Base-by-base conservation (phyloP, 2,329 filamentous ascomycete species). In the Aspergillus amoenus region DNA sequence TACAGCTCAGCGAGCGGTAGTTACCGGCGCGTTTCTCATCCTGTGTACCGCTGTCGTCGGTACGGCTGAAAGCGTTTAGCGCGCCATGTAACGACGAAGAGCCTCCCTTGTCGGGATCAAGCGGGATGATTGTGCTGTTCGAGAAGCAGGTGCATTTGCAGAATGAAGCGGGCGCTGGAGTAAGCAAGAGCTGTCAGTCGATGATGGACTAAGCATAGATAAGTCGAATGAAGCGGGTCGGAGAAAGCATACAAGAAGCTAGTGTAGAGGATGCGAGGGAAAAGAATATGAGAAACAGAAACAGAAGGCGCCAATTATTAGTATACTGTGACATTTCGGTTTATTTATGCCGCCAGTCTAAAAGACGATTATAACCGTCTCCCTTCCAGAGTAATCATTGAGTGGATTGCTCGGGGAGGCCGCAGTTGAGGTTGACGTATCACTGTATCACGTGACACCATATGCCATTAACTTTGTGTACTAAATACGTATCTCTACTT, bases 71-170 rank as follows among this genome's bases (percentile, higher is more conserved):
- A 32, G 68, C 52, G n/a, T 62, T 61, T 44, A 66, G 55, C 42
- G 61, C 57, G 58, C 64, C 62, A 42, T 67, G 55, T 30, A 64
- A 52, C 12, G 65, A 61, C 17, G 59, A 57, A 5, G 65, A 61
- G 43, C 66, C 61, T 17, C 66, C 62, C 32, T 68, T 69, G 34
- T 57, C 57, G 8, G 79, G 78, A 60, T 85, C 80, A 56, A 88
- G 82, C 17, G 85, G 82, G 62, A 89, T 88, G 51, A 89, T 87
- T 54, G 85, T 88, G 74, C 82, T 85, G 69, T 88, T 88, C 50
- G 80, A 80, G 73, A 84, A 85, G 72, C 86, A 88, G 56, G 84
- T 88, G 71, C 86, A 89, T 82, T 88, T 89, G 81, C 86, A 89
- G 74, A 88, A 89, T 57, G 85, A 87, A 15, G 84, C 84, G 12